These are phyloP conservation scores for Leptographium wingfieldii DNA, from an alignment of 2,329 filamentous ascomycete genomes.

Conservation along the genomic window DNA sequence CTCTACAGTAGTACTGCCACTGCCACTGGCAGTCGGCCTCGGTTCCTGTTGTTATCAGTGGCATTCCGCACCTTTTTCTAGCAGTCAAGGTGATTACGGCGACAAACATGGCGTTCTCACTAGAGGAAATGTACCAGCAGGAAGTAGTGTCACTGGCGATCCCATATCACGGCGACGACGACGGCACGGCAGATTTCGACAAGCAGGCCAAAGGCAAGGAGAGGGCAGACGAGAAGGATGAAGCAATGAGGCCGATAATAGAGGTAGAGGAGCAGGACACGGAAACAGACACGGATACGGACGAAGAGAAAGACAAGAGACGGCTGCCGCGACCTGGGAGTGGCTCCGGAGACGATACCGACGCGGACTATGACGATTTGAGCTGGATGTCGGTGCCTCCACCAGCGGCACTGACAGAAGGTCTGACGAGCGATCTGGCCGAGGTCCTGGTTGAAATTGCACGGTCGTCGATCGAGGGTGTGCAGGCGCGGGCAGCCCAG, in stretches of 20 bases:
- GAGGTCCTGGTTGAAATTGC: conserved; percentile 29
- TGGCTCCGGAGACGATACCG: conserved; percentile 11
- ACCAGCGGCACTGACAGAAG: conserved; percentile 27
- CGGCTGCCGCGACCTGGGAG: conserved; percentile 15
- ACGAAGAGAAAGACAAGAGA: conserved; percentile 13
- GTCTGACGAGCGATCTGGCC: conserved; percentile 23
- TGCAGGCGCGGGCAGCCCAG: conserved; percentile 24
- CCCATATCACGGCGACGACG: neutral
- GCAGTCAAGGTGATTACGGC: too few relatives aligned
- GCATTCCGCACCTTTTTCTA: neutral
- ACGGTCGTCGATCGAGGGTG: conserved; percentile 30
- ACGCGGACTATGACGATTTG: neutral
- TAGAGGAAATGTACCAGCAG: neutral
- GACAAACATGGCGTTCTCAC: neutral
- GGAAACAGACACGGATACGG: neutral
- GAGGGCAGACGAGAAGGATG: neutral
- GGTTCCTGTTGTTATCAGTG: neutral
- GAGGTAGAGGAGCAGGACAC: neutral
- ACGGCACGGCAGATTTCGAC: neutral
- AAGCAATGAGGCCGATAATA: neutral
- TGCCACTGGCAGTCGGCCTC: neutral
- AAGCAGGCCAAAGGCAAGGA: neutral
- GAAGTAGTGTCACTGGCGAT: neutral
- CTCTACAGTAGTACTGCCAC: neutral
- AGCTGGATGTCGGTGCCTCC: conserved; percentile 33